These are phyloP conservation scores for Rauvolfia tetraphylla DNA, from an alignment of 257 asterid genomes.

Conservation along the genomic window DNA sequence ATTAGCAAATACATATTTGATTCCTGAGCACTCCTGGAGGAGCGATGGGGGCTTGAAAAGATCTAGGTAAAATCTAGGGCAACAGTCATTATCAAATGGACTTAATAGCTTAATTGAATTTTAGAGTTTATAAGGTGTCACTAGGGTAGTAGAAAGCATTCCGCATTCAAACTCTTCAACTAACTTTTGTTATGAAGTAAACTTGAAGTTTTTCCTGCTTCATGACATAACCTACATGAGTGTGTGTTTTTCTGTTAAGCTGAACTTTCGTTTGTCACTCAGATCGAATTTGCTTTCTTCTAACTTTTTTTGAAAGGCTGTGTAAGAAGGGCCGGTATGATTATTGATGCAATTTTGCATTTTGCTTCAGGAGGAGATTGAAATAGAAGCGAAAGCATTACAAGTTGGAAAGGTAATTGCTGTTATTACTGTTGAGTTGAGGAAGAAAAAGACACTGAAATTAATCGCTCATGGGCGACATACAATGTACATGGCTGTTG, in stretches of 20 bases:
- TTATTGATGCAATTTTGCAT: too few relatives aligned
- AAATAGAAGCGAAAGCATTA: slow-evolving; percentile 64
- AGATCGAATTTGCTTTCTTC: too few relatives aligned
- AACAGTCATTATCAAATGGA: too few relatives aligned
- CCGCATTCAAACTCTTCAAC: neutral
- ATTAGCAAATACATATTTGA: too few relatives aligned
- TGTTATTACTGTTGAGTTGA: slow-evolving; percentile 63
- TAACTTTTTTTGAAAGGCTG: too few relatives aligned
- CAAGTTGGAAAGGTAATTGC: slow-evolving; percentile 65
- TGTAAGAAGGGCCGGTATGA: too few relatives aligned
- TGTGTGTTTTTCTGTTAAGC: neutral
- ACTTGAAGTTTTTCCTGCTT: neutral
- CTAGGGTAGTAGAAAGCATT: neutral
- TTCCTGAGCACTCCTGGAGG: too few relatives aligned
- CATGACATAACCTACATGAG: neutral
- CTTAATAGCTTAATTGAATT: neutral
- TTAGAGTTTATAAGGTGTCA: neutral
- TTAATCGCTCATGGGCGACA: slow-evolving; percentile 77
- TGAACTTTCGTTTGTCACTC: neutral
- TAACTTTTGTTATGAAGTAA: neutral
- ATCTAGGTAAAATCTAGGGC: neutral
- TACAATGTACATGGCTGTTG: slow-evolving; percentile 53
- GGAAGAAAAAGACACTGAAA: slow-evolving; percentile 60
- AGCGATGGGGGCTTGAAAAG: too few relatives aligned
- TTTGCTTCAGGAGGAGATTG: slow-evolving; percentile 65